phyloP scores from a whole-genome alignment of 768 basidiomycete species.

The Mycena floridula region DNA sequence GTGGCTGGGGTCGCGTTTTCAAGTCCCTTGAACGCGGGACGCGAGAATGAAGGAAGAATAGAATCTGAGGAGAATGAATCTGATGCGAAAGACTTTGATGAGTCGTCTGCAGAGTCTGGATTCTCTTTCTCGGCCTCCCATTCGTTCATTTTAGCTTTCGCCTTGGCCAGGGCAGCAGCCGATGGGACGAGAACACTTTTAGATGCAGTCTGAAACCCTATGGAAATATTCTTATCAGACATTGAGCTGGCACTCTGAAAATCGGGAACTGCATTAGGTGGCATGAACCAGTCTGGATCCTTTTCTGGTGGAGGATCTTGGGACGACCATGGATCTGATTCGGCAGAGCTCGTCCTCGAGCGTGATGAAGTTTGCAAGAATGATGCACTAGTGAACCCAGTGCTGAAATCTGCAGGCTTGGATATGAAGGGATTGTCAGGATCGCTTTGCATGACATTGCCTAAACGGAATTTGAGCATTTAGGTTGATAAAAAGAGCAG shows the following conservation, averaged over 20 bases:
- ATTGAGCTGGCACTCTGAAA: conserved; percentile 31
- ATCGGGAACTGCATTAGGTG: conserved; percentile 20
- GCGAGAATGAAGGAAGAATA: neutral
- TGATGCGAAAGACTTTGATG: neutral
- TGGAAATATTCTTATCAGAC: conserved; percentile 6
- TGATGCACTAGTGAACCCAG: conserved; percentile 18
- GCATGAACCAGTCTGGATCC: conserved; percentile 46
- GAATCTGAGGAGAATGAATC: neutral
- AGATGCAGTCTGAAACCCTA: conserved; percentile 24
- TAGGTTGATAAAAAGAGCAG: too few species aligned
- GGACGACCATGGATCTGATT: conserved; percentile 28
- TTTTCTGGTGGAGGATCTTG: conserved; percentile 32
- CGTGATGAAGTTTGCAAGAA: conserved; percentile 7
- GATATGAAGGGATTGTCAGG: conserved; percentile 43
- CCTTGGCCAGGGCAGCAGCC: conserved; percentile 44
- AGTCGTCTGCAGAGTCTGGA: neutral
- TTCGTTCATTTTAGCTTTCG: conserved; percentile 41
- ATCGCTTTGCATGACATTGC: conserved; percentile 27
- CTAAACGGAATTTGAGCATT: too few species aligned
- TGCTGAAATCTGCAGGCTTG: too few species aligned
- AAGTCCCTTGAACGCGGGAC: conserved; percentile 1
- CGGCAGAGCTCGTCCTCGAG: too few species aligned
- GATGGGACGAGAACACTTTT: conserved; percentile 46
- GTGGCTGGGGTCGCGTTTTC: neutral
- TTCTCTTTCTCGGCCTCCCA: conserved; percentile 36